Base-by-base conservation (phyloP, 495 filamentous ascomycete genomes). In the Cudoniella acicularis region DNA sequence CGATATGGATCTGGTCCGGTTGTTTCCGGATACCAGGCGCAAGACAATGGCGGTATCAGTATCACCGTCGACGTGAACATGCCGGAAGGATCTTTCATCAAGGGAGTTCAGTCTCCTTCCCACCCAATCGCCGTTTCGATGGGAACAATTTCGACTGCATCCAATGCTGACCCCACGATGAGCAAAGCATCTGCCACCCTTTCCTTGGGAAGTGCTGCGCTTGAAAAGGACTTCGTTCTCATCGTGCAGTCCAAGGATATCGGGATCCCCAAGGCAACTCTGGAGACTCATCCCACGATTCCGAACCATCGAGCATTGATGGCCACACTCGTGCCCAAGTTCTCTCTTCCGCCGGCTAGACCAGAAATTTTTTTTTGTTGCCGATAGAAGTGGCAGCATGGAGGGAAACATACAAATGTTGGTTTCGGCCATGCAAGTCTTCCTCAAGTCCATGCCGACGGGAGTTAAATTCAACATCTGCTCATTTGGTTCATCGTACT, bases 391-490 rank as follows among this genome's bases (percentile, higher is more conserved):
- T 49, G 86, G 86, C 0, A 84, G 79, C 55, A 91, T 92, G 88
- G 22, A 20, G 0, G 57, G 59, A 0, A 67, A 69, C 30, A 88
- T 88, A 1, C 36, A 62, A 1, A 80, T 81, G 16, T 69, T 88
- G 23, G 66, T 77, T 16, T 72, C 77, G 6, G 87, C 87, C 2
- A 72, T 91, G 23, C 75, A 74, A 1, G 69, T 89, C n/a, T 87
- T 91, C 61, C 73, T 91, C 27, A 89, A 88, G 61, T 87, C 83
- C 0, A 69, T 91, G 16, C 87, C 87, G 1, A 59, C 83, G 1
- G 86, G 86, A 0, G 72, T 83, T 51, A 82, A 79, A 64, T 91
- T 91, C 74, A 90, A 91, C 68, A 89, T 91, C 57, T 86, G 83
- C 69, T 87, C 83, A 1, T 91, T 91, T 59, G 87, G 87, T 10